These are phyloP conservation scores for Pachyrhizus erosus DNA, from an alignment of 306 rosid species.

Conservation along the genomic window DNA sequence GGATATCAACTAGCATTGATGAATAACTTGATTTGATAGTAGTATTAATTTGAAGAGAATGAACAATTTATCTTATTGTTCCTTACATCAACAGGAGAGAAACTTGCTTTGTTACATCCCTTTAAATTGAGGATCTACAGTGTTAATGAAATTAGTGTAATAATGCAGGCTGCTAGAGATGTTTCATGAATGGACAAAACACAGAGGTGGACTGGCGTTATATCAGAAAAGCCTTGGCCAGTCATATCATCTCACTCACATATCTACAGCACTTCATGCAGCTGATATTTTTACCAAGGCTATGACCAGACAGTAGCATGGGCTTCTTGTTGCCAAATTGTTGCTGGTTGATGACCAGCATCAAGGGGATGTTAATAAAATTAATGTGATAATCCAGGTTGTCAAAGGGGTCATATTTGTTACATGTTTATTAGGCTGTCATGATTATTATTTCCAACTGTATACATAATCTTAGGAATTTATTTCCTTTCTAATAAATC, in stretches of 20 bases:
- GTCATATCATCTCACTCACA: not conserved
- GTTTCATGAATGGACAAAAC: not conserved
- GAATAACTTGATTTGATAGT: constrained; percentile 13
- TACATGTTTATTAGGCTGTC: not conserved
- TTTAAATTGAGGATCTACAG: constrained; percentile 20
- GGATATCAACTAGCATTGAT: constrained; percentile 20
- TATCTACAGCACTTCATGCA: not conserved
- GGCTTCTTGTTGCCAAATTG: not conserved
- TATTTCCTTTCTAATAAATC: not conserved
- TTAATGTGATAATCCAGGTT: not conserved
- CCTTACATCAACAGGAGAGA: constrained; percentile 12
- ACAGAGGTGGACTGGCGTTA: not conserved
- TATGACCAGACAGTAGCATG: not conserved
- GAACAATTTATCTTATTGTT: not conserved
- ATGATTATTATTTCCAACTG: not conserved
- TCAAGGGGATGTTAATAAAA: not conserved
- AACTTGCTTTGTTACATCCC: constrained; percentile 23
- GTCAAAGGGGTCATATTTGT: not conserved
- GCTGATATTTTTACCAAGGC: not conserved
- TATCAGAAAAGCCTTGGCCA: not conserved
- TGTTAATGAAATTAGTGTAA: not conserved
- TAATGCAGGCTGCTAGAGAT: not conserved
- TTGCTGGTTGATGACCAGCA: not conserved
- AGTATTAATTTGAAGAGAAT: constrained; percentile 11
- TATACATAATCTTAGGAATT: not conserved